These are phyloP conservation scores for Paratinospora sagittata DNA, from an alignment of 164 flowering plant genomes.

Conservation along the genomic window DNA sequence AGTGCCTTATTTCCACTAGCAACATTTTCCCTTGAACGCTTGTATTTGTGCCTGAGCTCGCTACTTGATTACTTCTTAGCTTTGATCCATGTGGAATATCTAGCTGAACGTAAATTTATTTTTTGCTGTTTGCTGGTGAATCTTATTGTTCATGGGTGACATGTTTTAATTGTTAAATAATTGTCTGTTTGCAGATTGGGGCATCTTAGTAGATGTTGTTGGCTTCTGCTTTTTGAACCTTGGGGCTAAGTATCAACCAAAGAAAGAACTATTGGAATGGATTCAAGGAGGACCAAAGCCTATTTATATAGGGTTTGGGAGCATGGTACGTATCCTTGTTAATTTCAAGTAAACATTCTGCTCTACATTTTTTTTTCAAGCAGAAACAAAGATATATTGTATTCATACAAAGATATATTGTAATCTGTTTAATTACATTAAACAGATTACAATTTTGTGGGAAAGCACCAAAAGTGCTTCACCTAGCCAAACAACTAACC, in stretches of 20 bases:
- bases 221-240: conserved; percentile 91
- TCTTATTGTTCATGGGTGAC: neutral
- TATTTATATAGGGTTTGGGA: conserved; percentile 91
- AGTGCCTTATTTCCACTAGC: neutral
- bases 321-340: conserved; percentile 66
- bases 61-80: neutral
- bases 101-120: neutral
- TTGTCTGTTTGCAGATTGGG: conserved; percentile 73
- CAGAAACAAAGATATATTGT: too few species aligned
- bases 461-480: too few species aligned
- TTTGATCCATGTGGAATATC: neutral
- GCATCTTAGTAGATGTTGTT: conserved; percentile 78
- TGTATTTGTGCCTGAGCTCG: neutral
- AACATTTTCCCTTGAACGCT: neutral
- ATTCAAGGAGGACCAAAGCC: conserved; percentile 62
- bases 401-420: too few species aligned
- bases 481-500: too few species aligned
- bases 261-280: conserved; percentile 55
- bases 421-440: too few species aligned
- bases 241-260: conserved; percentile 66
- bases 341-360: neutral
- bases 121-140: neutral
- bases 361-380: too few species aligned
- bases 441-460: too few species aligned
- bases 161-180: neutral